Conservation (phyloP, 306 rosid genomes). For the Macrotyloma uniflorum region DNA sequence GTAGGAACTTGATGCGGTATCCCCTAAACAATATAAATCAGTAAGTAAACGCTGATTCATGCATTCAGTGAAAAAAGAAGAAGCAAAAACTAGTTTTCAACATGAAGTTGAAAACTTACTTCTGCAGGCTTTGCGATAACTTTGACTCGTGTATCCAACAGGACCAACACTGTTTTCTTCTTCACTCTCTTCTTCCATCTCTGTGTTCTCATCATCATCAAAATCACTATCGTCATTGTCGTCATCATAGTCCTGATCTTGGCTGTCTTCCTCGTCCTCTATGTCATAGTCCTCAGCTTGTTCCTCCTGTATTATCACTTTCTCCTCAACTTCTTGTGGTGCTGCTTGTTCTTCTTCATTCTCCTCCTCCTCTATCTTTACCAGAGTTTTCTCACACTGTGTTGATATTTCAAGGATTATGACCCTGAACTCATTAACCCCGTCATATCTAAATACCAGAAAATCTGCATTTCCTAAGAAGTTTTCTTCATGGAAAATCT, state of each 20-base stretch:
- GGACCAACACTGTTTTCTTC: not conserved
- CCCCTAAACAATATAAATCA: constrained; percentile 34
- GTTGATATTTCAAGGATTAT: constrained; percentile 8
- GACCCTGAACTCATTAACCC: constrained; percentile 9
- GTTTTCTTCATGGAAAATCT: constrained; percentile 9
- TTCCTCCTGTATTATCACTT: not conserved
- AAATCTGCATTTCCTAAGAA: not conserved
- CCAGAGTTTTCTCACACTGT: constrained; percentile 22
- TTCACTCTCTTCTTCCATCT: not conserved
- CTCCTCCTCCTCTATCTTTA: not conserved
- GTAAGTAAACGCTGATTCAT: not conserved
- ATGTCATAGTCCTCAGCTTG: not conserved
- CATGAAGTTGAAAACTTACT: constrained; percentile 21
- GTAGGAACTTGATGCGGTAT: not conserved
- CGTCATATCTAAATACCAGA: constrained; percentile 24
- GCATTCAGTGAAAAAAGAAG: not conserved
- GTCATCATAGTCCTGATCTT: not conserved
- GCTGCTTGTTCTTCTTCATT: not conserved
- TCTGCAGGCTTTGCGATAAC: not conserved
- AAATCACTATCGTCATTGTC: not conserved
- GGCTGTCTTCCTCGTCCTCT: not conserved
- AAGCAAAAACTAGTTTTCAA: not conserved
- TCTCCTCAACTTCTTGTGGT: not conserved
- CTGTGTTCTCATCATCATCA: not conserved
- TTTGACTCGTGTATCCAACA: not conserved